Evolutionary conservation across 768 basidiomycete genomes (phyloP).

Genomic region (Mycena galericulata): DNA sequence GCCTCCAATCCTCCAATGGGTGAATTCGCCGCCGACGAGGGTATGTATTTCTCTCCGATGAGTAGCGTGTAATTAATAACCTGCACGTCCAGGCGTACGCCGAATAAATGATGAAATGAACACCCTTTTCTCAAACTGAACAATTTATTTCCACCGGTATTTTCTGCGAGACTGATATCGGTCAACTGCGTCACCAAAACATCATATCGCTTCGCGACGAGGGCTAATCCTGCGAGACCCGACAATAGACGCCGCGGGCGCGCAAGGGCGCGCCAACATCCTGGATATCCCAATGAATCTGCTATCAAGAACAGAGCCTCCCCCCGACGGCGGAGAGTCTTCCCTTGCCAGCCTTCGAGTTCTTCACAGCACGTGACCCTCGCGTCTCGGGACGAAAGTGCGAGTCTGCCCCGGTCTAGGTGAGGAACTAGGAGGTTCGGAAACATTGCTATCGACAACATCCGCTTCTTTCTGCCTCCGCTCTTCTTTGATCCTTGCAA

Average conservation of each 20-base stretch:
- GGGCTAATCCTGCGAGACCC: too few species aligned
- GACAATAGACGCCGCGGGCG: neutral
- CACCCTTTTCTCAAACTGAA: neutral
- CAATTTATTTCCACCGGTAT: neutral
- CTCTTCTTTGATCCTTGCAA: neutral
- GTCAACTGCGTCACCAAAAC: neutral
- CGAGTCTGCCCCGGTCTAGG: neutral
- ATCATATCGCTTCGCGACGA: neutral
- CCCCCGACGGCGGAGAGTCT: conserved; percentile 21
- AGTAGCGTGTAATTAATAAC: conserved; percentile 2
- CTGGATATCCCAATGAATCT: conserved; percentile 2
- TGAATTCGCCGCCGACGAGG: neutral
- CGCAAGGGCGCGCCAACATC: neutral
- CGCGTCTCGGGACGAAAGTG: neutral
- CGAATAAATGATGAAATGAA: neutral
- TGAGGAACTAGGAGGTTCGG: neutral
- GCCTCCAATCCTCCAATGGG: neutral
- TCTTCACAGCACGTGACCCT: conserved; percentile 11
- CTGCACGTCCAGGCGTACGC: neutral
- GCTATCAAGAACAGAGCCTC: conserved; percentile 15
- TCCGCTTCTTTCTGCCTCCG: neutral
- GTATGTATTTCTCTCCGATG: neutral
- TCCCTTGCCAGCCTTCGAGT: neutral
- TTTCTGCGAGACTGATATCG: neutral
- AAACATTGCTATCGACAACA: neutral